Percentiles rank a stretch among this genome's conserved stretches.
Conservation (phyloP, 2,329 filamentous ascomycete species). For the Aaosphaeria pasadenensis region DNA sequence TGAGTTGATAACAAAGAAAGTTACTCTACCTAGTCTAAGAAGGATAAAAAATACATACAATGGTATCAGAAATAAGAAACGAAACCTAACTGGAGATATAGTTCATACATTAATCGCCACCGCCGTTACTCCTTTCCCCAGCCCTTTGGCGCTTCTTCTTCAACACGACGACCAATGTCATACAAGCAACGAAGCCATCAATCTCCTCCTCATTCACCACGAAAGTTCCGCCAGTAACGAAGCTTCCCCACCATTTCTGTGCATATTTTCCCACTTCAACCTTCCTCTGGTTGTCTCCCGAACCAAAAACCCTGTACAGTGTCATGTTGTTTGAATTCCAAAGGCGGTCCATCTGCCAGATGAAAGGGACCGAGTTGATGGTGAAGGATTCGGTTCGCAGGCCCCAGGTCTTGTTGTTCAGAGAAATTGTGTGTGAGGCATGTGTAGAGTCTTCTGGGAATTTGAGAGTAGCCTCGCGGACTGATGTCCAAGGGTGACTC, state of each 20-base stretch:
- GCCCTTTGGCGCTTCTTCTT: constrained; percentile 28
- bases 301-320: constrained; percentile 15
- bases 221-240: constrained; percentile 17
- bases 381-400: constrained; percentile 16
- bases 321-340: constrained; percentile 20
- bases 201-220: constrained; percentile 19
- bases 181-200: constrained; percentile 17
- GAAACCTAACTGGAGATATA: neutral
- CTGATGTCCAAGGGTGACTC: constrained; percentile 15
- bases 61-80: no score
- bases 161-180: constrained; percentile 19
- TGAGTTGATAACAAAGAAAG: no score
- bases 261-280: constrained; percentile 20
- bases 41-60: no score
- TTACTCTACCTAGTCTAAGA: no score
- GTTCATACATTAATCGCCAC: neutral
- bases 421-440: constrained; percentile 10
- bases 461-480: constrained; percentile 13
- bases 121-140: constrained; percentile 8
- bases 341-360: constrained; percentile 18
- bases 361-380: constrained; percentile 11
- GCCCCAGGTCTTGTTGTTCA: constrained; percentile 14
- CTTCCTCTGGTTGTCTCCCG: constrained; percentile 10
- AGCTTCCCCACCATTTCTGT: constrained; percentile 21
- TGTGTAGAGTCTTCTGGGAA: constrained; percentile 15